Conservation (phyloP, 306 rosid species). For the Datisca glomerata region DNA sequence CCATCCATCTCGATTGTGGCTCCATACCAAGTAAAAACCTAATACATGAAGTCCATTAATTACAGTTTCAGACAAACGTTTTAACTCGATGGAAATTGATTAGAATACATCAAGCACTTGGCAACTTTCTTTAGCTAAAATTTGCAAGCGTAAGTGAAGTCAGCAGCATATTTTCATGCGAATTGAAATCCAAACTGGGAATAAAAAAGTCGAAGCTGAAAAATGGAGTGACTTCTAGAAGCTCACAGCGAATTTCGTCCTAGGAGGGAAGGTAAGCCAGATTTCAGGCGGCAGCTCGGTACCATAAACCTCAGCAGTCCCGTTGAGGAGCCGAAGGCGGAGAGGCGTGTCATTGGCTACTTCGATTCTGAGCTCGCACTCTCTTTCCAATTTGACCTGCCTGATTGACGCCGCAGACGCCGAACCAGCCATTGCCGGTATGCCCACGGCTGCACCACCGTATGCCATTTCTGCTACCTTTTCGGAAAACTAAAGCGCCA, state of each 20-base stretch:
- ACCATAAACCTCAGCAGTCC: constrained; percentile 88
- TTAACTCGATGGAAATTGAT: not conserved
- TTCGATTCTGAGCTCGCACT: constrained; percentile 82
- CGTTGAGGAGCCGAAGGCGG: constrained; percentile 64
- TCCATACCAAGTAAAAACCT: constrained; percentile 91
- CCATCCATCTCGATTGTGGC: constrained; percentile 95
- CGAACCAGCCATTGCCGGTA: constrained; percentile 29
- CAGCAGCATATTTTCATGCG: not conserved
- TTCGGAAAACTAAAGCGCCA: too few relatives aligned
- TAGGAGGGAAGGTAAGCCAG: constrained; percentile 79
- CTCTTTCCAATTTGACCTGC: constrained; percentile 77
- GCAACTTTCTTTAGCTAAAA: not conserved
- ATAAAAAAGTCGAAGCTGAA: not conserved
- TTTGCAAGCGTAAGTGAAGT: too few relatives aligned
- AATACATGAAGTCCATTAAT: constrained; percentile 2
- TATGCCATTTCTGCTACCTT: constrained; percentile 41
- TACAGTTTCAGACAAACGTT: not conserved
- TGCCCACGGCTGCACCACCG: constrained; percentile 47
- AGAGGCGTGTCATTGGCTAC: constrained; percentile 61
- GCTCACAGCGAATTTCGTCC: constrained; percentile 73
- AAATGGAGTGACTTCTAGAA: not conserved
- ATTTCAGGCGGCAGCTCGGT: constrained; percentile 89
- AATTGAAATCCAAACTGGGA: not conserved
- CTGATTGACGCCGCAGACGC: constrained; percentile 28
- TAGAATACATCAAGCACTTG: not conserved